Evolutionary conservation across 768 basidiomycete genomes (phyloP), one percentile per base, ranked within the genome.

Genomic region (Tylopilus subfusipes): DNA sequence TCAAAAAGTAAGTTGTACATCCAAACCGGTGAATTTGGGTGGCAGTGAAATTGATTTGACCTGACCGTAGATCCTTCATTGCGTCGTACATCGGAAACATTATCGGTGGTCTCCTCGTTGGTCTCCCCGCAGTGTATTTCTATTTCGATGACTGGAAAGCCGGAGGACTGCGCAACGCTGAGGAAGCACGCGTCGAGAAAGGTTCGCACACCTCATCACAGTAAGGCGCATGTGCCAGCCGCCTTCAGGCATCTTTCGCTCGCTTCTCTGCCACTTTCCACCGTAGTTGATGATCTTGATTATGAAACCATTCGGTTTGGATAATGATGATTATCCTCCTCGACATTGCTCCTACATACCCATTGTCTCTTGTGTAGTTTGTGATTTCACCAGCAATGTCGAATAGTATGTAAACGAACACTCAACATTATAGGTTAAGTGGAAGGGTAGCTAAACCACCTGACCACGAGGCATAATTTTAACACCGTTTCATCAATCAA

Each of bases 31-130:
- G 12, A 31, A 16, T 19, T 12, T 27, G 16, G 16, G 19, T 18
- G 1, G 39, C 3, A 22, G 6, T 54, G 52, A 22, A 25, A 21
- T 36, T 21, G 33, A 53, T 47, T 30, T 33, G 47, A 21, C 55
- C 21, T 21, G 24, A 40, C 34, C 22, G n/a, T 52, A 78, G 78
- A 63, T 88, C 87, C 3, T 64, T 88, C 30, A 81, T 88, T 61
- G 83, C 87, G 1, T 62, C 86, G 3, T 81, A 77, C 62, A 55
- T 88, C 42, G 87, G 87, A 12, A 89, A 89, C 66, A 76, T 83
- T 30, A 72, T 88, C 30, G 87, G 87, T 1, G 87, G 75, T 10
- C 71, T 84, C 29, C 68, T 85, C 40, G 84, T 89, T 25, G 87
- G 75, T 30, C 64, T 88, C 5, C 87, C 87, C 3, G 84, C 78